A percentile compares a stretch with the other conserved stretches of the same genome.
phyloP scores from a whole-genome alignment of 1,284 basidiomycete species.

The Cutaneotrichosporon dermatis region DNA sequence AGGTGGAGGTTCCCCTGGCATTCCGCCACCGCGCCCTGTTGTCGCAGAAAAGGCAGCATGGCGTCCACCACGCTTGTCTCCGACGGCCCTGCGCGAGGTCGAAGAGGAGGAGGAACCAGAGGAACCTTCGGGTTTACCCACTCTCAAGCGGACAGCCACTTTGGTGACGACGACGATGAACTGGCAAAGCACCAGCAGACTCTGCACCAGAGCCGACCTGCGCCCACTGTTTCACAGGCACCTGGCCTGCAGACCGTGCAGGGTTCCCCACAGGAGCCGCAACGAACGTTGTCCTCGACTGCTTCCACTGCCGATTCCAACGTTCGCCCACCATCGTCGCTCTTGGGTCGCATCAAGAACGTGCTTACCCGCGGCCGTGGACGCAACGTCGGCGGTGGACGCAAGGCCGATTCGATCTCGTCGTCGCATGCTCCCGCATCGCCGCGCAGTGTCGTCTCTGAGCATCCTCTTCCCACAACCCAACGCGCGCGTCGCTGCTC shows the following conservation, averaged over 20 bases:
- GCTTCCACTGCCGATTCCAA: not conserved
- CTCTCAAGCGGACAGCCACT: slow-evolving; percentile 17
- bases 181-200: not conserved
- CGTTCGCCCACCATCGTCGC: not conserved
- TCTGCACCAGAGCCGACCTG: not conserved
- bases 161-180: slow-evolving; percentile 17
- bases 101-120: slow-evolving; percentile 22
- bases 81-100: slow-evolving; percentile 14
- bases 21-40: slow-evolving; percentile 11
- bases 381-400: not conserved
- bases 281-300: slow-evolving; percentile 2
- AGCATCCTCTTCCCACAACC: slow-evolving; percentile 8
- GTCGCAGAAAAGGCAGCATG: slow-evolving; percentile 12
- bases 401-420: not conserved
- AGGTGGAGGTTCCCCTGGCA: not conserved
- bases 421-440: slow-evolving; percentile 3
- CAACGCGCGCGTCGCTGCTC: slow-evolving; percentile 2
- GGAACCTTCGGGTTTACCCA: slow-evolving; percentile 6
- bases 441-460: slow-evolving; percentile 16
- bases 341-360: slow-evolving; percentile 16
- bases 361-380: slow-evolving; percentile 7
- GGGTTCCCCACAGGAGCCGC: slow-evolving; percentile 6
- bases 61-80: slow-evolving; percentile 16
- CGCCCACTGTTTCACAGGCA: slow-evolving; percentile 2
- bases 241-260: slow-evolving; percentile 9